Evolutionary conservation across 192 early-diverging fungal genomes (phyloP), one percentile per base, ranked within the genome.

Genomic region (Coemansia sp.): DNA sequence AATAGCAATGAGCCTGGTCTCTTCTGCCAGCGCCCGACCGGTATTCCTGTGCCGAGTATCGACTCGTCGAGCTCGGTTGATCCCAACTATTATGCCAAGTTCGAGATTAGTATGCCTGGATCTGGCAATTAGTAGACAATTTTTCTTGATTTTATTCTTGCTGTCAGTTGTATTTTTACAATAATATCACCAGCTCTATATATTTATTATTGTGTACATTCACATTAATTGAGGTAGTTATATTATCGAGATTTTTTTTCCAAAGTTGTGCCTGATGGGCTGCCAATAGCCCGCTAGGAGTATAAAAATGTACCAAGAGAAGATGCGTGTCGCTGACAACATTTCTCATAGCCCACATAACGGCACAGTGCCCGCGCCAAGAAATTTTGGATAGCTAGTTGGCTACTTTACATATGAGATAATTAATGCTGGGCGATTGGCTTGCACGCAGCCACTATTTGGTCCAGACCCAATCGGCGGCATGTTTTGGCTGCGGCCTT

Each of bases 1-100:
- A 63, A 63, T 38, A 63, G 61, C 40, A 63, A 63, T 11, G 61
- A 63, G 40, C 61, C 61, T 12, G 61, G 61, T 11, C 61, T 63
- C 11, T 7, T 13, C 3, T 63, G 61, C 36, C 16, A 34, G 31
- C 57, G 57, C 24, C 31, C 57, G 10, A 60, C 57, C 5, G 31
- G 29, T 18, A 18, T 34, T 60, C 6, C 57, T 42, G n/a, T 18
- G 20, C 22, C 61, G 12, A 12, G 38, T 13, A 33, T 10, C 24
- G 3, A 8, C 29, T 29, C 24, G 15, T 31, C 31, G 10, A 13
- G 3, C 6, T 13, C 55, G 13, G 15, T 20, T 7, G 61, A 63
- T 34, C 20, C 40, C 40, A 13, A 24, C 61, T 15, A 13, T 10
- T 63, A 63, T 42, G 36, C 36, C 38, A 63, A 63, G 61, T 63